These are phyloP conservation scores for Penicillium sp. DNA, from an alignment of 2,329 filamentous ascomycete genomes.

Conservation along the genomic window DNA sequence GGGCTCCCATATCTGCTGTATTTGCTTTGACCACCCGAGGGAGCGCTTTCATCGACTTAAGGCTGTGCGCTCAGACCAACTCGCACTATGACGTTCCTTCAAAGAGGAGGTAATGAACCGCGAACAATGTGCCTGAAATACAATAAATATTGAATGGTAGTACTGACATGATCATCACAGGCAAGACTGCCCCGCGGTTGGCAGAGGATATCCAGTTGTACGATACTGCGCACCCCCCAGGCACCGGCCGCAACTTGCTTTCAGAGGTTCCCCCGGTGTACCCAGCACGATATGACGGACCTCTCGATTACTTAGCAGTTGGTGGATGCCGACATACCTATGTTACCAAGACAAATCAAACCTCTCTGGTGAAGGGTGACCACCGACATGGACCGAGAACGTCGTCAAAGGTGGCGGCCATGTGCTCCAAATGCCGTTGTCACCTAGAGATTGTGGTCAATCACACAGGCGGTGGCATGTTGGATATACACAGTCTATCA, in stretches of 20 bases:
- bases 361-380: constrained; percentile 45
- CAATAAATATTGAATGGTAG: not conserved
- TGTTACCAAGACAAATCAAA: constrained; percentile 56
- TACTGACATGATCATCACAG: constrained; percentile 31
- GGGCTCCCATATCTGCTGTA: no score
- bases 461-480: constrained; percentile 44
- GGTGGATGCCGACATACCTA: constrained; percentile 60
- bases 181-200: constrained; percentile 53
- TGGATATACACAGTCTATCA: constrained; percentile 39
- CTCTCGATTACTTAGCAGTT: constrained; percentile 37
- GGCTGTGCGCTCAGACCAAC: not conserved
- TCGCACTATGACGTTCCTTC: constrained; percentile 28
- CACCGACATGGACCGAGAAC: constrained; percentile 43
- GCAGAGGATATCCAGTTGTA: constrained; percentile 47
- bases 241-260: constrained; percentile 54
- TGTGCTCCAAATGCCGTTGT: constrained; percentile 60
- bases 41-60: not conserved
- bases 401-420: constrained; percentile 57
- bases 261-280: constrained; percentile 57
- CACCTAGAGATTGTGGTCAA: constrained; percentile 60
- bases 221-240: constrained; percentile 43
- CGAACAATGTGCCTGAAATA: not conserved
- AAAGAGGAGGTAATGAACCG: constrained; percentile 33
- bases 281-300: constrained; percentile 33
- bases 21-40: no score